Percentiles rank a stretch among this genome's conserved stretches.
phyloP scores from a whole-genome alignment of 208 protist species.

The Endotrypanum monterogeii region DNA sequence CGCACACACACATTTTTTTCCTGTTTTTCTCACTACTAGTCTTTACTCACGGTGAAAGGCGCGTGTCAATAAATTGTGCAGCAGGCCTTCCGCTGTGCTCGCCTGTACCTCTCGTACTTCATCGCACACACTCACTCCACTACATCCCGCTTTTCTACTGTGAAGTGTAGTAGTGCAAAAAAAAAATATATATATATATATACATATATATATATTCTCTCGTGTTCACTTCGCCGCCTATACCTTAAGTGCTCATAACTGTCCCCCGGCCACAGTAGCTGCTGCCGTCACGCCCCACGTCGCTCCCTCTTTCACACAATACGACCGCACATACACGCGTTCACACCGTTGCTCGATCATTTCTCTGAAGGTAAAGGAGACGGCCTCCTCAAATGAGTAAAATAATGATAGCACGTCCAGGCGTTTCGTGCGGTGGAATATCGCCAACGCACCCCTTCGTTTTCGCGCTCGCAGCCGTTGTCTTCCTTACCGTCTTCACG shows the following conservation, averaged over 20 bases:
- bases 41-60: too few relatives aligned
- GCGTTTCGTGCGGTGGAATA: background rate
- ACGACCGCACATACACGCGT: too few relatives aligned
- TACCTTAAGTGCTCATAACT: too few relatives aligned
- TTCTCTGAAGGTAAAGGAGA: too few relatives aligned
- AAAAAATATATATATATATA: background rate
- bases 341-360: constrained; percentile 3
- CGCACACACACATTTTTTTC: background rate
- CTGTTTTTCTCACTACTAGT: background rate
- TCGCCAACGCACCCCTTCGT: background rate
- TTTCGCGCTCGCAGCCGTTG: background rate
- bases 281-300: background rate
- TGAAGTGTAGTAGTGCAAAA: too few relatives aligned
- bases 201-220: too few relatives aligned
- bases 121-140: too few relatives aligned
- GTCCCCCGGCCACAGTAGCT: background rate
- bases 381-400: background rate
- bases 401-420: background rate
- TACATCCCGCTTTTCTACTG: too few relatives aligned
- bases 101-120: too few relatives aligned
- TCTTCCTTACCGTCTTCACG: background rate
- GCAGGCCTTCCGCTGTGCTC: background rate
- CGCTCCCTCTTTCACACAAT: too few relatives aligned
- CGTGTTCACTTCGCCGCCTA: background rate
- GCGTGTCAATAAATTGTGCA: too few relatives aligned